Evolutionary conservation across 805 yeast genomes (phyloP).

Genomic region (Wickerhamomyces subpelliculosus): DNA sequence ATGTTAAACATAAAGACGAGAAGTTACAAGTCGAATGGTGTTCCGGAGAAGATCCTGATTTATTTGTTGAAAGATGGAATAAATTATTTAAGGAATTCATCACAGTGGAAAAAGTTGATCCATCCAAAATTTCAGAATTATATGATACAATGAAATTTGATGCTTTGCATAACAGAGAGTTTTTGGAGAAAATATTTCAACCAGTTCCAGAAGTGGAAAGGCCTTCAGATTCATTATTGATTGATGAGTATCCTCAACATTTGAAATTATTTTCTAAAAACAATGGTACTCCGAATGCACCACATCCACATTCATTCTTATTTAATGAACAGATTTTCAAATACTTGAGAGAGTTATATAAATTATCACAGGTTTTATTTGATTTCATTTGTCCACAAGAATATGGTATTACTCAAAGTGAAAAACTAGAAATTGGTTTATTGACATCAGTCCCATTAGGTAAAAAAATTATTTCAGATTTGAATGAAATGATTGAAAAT

Average conservation of each 20-base stretch:
- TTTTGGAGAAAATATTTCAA: conserved; percentile 74
- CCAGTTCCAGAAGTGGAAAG: conserved; percentile 43
- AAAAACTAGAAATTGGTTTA: conserved; percentile 91
- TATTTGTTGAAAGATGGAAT: conserved; percentile 96
- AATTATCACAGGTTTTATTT: conserved; percentile 85
- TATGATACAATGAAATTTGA: conserved; percentile 99
- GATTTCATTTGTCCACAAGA: conserved; percentile 99
- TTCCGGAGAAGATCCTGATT: conserved; percentile 87
- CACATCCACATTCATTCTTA: conserved; percentile 18
- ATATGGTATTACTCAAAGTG: conserved; percentile 93
- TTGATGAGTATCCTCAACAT: conserved; percentile 23
- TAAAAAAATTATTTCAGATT: conserved; percentile 75
- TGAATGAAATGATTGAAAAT: conserved; percentile 68
- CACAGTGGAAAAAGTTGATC: conserved; percentile 93
- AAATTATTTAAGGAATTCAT: conserved; percentile 88
- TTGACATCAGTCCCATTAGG: conserved; percentile 92
- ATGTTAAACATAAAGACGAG: conserved; percentile 57
- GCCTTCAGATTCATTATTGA: conserved; percentile 20
- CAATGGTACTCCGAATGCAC: conserved; percentile 6
- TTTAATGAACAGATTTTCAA: conserved; percentile 80
- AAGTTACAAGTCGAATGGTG: conserved; percentile 84
- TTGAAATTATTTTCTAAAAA: conserved; percentile 17
- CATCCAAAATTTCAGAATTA: conserved; percentile 91
- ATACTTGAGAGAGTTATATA: conserved; percentile 78
- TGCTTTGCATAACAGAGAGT: conserved; percentile 90